Evolutionary conservation across 305 asterid genomes (phyloP), one percentile per base, ranked within the genome.

Genomic region (Stenogyne calaminthoides): DNA sequence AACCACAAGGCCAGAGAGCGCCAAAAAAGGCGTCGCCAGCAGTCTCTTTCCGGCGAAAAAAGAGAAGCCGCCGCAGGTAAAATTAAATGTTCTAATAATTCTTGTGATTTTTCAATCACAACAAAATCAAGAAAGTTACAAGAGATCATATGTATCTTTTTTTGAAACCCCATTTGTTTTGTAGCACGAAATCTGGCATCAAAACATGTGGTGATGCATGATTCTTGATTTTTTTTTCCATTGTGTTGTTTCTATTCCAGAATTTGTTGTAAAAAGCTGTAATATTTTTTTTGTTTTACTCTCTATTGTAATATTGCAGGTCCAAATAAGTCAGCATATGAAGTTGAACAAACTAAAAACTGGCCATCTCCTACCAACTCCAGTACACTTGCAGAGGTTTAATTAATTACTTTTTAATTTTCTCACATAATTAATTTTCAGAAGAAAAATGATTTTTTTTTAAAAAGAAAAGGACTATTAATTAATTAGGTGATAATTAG

Each of bases 1-100:
- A 95, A 95, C 55, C 99, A 95, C 70, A 95, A 95, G 80, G 99
- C 99, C 0, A 85, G 99, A n/a, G 99, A 95, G 64, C 82, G 98
- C 49, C 99, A 90, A 25, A 90, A 92, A 78, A 83, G 97, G 4
- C 97, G 98, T 11, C 95, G 99, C 1, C 97, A 88, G 63, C 91
- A 88, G 56, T 77, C 95, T 0, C 68, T 67, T 6, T 59, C 88
- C 19, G 88, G 81, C 36, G 82, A 86, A 63, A 84, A 83, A 72
- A 90, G 85, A 74, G 93, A 91, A 51, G 29, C 86, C 44, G 1
- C 71, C 44, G 0, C 73, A 69, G 91, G 91, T 88, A 78, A 80
- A 56, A 15, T 3, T 6, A 52, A 52, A n/a, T n/a, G n/a, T n/a
- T n/a, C n/a, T n/a, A n/a, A n/a, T 34, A 5, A 34, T 34, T 34